These are phyloP conservation scores for Aurantiochytrium sp. DNA, from an alignment of 108 stramenopile genomes.

Conservation along the genomic window DNA sequence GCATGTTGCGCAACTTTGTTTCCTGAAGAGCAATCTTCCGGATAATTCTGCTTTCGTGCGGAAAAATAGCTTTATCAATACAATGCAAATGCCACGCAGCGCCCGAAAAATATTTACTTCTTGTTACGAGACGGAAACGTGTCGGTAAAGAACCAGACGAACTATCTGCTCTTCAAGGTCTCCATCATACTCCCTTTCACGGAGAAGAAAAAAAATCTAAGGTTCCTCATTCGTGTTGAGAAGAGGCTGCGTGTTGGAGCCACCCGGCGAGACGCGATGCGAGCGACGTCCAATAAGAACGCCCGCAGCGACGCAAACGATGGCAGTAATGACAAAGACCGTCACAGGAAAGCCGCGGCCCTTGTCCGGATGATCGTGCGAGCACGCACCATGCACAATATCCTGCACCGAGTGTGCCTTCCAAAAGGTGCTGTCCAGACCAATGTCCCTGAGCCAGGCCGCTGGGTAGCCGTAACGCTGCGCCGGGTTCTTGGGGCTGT, in stretches of 20 bases:
- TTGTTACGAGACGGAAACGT: too few relatives aligned
- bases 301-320: neutral
- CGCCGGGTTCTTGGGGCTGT: neutral
- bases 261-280: neutral
- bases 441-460: constrained; percentile 14
- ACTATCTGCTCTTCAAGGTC: too few relatives aligned
- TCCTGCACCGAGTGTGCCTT: constrained; percentile 2
- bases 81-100: too few relatives aligned
- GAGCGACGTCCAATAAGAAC: neutral
- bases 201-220: neutral
- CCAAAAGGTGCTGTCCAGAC: neutral
- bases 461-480: neutral
- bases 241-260: neutral
- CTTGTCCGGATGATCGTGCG: neutral
- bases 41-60: too few relatives aligned
- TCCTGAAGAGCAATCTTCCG: too few relatives aligned
- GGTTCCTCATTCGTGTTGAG: neutral
- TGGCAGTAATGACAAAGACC: neutral
- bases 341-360: neutral
- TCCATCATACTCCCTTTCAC: too few relatives aligned
- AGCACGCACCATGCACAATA: neutral
- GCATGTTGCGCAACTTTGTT: too few relatives aligned
- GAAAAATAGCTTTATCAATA: too few relatives aligned
- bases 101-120: too few relatives aligned
- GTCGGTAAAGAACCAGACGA: too few relatives aligned